phyloP scores from a whole-genome alignment of 2,329 filamentous ascomycete species.

The Huntiella abstrusa region DNA sequence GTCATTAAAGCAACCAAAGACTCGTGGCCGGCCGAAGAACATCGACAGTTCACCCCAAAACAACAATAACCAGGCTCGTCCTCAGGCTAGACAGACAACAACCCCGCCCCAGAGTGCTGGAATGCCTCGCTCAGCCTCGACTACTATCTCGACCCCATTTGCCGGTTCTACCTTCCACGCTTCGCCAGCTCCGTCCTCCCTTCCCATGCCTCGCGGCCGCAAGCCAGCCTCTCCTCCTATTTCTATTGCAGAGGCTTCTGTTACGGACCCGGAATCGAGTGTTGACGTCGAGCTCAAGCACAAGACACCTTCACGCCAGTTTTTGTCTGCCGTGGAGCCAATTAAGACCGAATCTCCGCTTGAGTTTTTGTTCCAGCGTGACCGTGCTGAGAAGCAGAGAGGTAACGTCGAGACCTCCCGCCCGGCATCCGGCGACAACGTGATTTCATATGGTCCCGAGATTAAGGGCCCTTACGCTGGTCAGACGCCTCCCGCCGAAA shows the following conservation, averaged over 20 bases:
- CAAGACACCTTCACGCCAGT: conserved; percentile 3
- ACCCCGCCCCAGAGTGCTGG: conserved; percentile 10
- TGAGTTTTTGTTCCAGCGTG: conserved; percentile 78
- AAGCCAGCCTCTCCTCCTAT: conserved; percentile 1
- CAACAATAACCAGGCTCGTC: conserved; percentile 25
- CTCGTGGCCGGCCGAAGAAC: conserved; percentile 14
- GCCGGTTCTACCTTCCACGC: conserved; percentile 90
- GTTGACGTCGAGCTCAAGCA: neutral
- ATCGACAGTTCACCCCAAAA: conserved; percentile 23
- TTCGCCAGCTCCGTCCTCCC: conserved; percentile 73
- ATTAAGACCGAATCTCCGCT: conserved; percentile 48
- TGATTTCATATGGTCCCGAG: too few species aligned
- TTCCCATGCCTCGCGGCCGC: conserved; percentile 65
- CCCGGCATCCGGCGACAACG: neutral
- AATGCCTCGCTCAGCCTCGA: conserved; percentile 3
- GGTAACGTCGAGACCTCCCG: conserved; percentile 5
- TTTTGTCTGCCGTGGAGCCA: neutral
- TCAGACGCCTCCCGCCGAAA: conserved; percentile 6
- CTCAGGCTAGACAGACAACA: conserved; percentile 14
- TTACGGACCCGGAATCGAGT: conserved; percentile 20
- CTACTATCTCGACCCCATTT: conserved; percentile 37
- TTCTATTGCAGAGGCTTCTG: neutral
- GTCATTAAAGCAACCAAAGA: conserved; percentile 2
- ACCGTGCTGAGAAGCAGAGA: conserved; percentile 58
- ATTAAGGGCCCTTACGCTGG: neutral